Conservation (phyloP, 768 basidiomycete species). For the Lactifluus rugatus region DNA sequence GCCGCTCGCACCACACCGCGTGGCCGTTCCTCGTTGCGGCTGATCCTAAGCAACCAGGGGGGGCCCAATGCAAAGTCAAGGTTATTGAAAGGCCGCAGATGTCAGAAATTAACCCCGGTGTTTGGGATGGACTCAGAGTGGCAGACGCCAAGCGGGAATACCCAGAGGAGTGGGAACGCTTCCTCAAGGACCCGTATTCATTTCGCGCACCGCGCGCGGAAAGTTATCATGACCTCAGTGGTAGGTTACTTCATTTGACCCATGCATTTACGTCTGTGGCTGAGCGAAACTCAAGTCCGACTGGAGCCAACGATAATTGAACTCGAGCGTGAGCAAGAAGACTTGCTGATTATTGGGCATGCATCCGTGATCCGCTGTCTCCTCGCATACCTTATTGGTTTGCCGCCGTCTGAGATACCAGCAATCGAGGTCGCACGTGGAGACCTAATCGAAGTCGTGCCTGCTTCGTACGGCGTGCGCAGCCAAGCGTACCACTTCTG, state of each 20-base stretch:
- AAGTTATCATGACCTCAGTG: conserved; percentile 92
- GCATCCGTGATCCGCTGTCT: conserved; percentile 96
- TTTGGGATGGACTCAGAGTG: conserved; percentile 93
- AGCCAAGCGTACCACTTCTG: conserved; percentile 88
- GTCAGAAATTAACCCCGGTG: conserved; percentile 95
- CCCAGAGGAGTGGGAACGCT: conserved; percentile 90
- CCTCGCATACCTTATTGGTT: conserved; percentile 84
- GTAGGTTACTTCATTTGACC: conserved; percentile 33
- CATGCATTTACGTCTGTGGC: conserved; percentile 11
- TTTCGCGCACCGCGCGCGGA: conserved; percentile 90
- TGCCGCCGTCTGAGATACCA: conserved; percentile 93
- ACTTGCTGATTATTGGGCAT: conserved; percentile 92
- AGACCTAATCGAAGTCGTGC: conserved; percentile 88
- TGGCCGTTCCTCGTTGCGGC: conserved; percentile 69
- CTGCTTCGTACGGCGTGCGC: conserved; percentile 83
- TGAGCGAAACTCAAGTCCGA: conserved; percentile 47
- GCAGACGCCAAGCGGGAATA: conserved; percentile 85
- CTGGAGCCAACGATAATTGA: conserved; percentile 91
- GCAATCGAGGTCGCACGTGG: conserved; percentile 96
- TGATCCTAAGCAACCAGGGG: conserved; percentile 20
- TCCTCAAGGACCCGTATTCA: conserved; percentile 86
- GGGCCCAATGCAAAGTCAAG: conserved; percentile 45
- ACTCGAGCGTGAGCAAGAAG: conserved; percentile 88
- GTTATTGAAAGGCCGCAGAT: conserved; percentile 95
- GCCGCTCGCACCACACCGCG: conserved; percentile 89